phyloP scores from a whole-genome alignment of 2,329 filamentous ascomycete species.

The Xylariaceae sp. region DNA sequence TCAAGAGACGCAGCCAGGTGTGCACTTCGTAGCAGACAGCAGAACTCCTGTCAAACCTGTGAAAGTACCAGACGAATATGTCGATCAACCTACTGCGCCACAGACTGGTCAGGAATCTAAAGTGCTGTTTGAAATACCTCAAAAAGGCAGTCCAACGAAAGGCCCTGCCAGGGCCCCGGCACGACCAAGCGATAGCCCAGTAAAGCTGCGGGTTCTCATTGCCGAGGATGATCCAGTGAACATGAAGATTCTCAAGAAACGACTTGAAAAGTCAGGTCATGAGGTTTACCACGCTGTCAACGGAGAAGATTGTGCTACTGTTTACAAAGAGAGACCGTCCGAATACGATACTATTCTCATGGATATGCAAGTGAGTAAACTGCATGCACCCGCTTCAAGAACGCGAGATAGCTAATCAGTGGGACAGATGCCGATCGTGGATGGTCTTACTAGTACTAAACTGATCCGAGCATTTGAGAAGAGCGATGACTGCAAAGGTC shows the following conservation, averaged over 20 bases:
- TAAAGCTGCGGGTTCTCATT: slow-evolving; percentile 62
- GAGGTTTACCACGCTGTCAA: slow-evolving; percentile 70
- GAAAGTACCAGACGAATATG: slow-evolving; percentile 46
- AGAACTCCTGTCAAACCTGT: slow-evolving; percentile 45
- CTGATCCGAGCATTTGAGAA: slow-evolving; percentile 75
- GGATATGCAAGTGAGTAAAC: slow-evolving; percentile 76
- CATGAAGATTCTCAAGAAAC: slow-evolving; percentile 73
- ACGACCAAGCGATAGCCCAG: background rate
- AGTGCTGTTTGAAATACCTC: slow-evolving; percentile 38
- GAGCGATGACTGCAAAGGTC: slow-evolving; percentile 39
- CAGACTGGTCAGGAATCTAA: slow-evolving; percentile 32
- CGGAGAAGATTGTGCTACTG: slow-evolving; percentile 75
- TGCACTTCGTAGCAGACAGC: slow-evolving; percentile 38
- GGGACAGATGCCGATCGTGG: slow-evolving; percentile 82
- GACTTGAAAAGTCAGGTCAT: slow-evolving; percentile 73
- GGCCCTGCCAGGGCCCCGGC: slow-evolving; percentile 3
- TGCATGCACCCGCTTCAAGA: background rate
- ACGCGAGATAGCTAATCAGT: slow-evolving; percentile 3
- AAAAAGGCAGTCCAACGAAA: slow-evolving; percentile 5
- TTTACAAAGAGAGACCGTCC: slow-evolving; percentile 59
- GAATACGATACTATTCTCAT: slow-evolving; percentile 78
- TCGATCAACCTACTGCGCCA: slow-evolving; percentile 29
- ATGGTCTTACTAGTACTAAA: slow-evolving; percentile 76
- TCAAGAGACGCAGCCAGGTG: slow-evolving; percentile 31
- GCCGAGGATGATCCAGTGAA: slow-evolving; percentile 90